Evolutionary conservation across 768 basidiomycete species (phyloP), one percentile per base, ranked within the genome.

Genomic region (Mycena vitilis): DNA sequence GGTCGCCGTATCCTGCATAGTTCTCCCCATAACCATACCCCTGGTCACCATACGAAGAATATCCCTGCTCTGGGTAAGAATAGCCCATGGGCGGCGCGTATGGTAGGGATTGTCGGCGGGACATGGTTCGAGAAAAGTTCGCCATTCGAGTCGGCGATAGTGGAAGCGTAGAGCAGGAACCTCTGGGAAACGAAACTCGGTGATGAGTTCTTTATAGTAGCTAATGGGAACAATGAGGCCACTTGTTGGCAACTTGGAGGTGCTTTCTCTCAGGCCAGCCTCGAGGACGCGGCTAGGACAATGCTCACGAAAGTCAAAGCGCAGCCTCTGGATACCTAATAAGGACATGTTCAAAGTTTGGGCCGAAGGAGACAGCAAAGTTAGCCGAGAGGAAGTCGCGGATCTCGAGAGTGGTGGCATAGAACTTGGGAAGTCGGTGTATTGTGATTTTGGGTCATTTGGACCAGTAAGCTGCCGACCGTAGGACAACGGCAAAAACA

Each of bases 1-100:
- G 79, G 9, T 87, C 83, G 11, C 85, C 82, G 74, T 89, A 86
- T 18, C 69, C 68, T 5, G 69, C 49, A 42, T 83, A 84, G 54
- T 20, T 20, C 44, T 45, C 44, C 18, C 44, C 44, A 20, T 45
- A 52, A n/a, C 34, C n/a, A 13, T 65, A 62, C 16, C 64, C 71
- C 40, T 62, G 71, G 30, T 68, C 66, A 22, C 54, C 38, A 15
- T 65, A 44, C 30, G 30, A 30, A 10, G 55, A 34, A 30, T 65
- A 62, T 30, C 69, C 71, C 34, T 62, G 71, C n/a, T 68, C 66
- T 12, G 51, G 53, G 34, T 62, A 65, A 22, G 56, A 22, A 53
- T 65, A 68, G 49, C 57, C 60, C 59, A 66, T 55, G 4, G 40
- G 71, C n/a, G 67, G 67, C 12, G 67, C 67, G 42, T 72, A 72